Evolutionary conservation across 805 yeast genomes (phyloP), one percentile per base, ranked within the genome.

Genomic region (Jamesozyma piceae): DNA sequence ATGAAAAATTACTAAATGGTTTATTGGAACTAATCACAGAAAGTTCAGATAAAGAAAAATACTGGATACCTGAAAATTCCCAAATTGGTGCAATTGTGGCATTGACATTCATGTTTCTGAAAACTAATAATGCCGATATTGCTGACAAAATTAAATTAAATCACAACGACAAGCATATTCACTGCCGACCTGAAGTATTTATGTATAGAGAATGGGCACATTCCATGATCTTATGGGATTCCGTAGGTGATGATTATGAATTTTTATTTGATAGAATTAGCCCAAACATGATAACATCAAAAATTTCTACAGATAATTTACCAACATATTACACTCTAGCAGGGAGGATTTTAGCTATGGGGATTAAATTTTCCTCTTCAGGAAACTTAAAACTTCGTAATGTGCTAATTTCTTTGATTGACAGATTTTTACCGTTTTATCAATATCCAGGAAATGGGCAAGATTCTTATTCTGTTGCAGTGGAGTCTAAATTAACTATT

Each of bases 311-410:
- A 43, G 88, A 81, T 46, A 77, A 75, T 45, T 58, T 86, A 37
- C 74, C 79, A 2, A 73, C 72, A 50, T 75, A 76, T 51, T 78
- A 81, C 54, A 72, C 82, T 28, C 55, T 87, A 3, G 83, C 85
- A 2, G 98, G 97, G 0, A 63, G 77, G 0, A 74, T 90, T 42
- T 55, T 86, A 40, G 73, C 95, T 0, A 69, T 89, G 47, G 92
- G 90, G 0, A 63, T 92, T 26, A 77, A 74, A 51, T 78, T 68
- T 65, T 95, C 95, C 0, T 89, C 95, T 0, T 70, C 83, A 0
- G 76, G 75, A 21, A 67, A 82, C 52, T 34, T 45, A 2, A 57
- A 50, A 1, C 86, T 82, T 1, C 71, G 83, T 38, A 67, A 71
- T 24, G 72, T 80, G 0, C 35, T 58, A 13, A 39, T 61, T 3